A percentile compares a stretch with the other conserved stretches of the same genome.
Conservation (phyloP, 306 rosid genomes). For the Cajanus cajan region DNA sequence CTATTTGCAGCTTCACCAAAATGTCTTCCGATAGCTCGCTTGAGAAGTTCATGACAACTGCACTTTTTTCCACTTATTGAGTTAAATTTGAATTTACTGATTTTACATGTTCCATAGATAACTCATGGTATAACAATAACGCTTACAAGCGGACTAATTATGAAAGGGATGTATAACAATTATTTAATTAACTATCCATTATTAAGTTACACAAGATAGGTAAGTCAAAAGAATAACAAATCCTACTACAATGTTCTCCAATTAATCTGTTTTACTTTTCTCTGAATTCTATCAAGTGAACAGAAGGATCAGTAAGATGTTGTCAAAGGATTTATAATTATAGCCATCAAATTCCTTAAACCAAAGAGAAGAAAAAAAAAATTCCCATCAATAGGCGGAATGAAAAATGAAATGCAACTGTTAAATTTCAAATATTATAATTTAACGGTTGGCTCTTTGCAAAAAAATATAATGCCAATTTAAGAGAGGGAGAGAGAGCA, state of each 20-base stretch:
- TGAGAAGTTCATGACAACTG: background rate
- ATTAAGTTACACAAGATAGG: background rate
- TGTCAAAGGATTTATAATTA: too few relatives aligned
- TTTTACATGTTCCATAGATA: background rate
- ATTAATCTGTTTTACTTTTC: too few relatives aligned
- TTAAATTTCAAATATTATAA: too few relatives aligned
- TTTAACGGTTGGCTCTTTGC: background rate
- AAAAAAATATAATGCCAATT: background rate
- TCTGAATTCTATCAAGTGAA: too few relatives aligned
- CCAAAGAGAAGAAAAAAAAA: too few relatives aligned
- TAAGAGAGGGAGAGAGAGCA: conserved; percentile 39
- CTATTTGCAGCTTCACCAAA: background rate
- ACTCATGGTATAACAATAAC: background rate
- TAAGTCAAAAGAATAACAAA: background rate
- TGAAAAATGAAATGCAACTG: too few relatives aligned
- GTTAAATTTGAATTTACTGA: background rate
- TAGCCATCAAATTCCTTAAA: too few relatives aligned
- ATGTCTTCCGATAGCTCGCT: background rate
- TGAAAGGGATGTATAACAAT: background rate
- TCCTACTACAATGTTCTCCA: background rate
- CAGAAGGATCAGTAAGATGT: too few relatives aligned
- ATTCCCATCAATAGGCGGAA: too few relatives aligned
- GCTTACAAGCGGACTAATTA: background rate
- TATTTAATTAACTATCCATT: background rate
- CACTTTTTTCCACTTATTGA: background rate